These are phyloP conservation scores for Forsythia suspensa DNA, from an alignment of 257 asterid genomes.

Conservation along the genomic window DNA sequence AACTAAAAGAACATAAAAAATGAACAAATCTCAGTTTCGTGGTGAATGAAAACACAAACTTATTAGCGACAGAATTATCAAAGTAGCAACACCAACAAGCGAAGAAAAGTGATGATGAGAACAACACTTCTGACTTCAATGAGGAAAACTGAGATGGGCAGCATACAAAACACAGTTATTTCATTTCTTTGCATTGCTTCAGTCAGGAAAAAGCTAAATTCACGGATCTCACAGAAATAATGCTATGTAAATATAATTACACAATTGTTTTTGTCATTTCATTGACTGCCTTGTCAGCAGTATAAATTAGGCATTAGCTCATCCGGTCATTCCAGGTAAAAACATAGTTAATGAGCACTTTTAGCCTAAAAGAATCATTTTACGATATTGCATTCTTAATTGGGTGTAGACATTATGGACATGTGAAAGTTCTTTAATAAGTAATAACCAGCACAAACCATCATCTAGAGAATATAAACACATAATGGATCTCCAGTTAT, in stretches of 20 bases:
- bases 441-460: not conserved
- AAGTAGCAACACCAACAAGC: not conserved
- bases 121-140: not conserved
- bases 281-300: not conserved
- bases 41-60: not conserved
- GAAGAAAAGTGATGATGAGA: not conserved
- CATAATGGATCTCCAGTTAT: not conserved
- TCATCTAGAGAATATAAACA: not conserved
- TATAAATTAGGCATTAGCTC: not conserved
- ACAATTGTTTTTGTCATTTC: not conserved
- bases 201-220: not conserved
- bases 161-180: not conserved
- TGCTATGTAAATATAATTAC: not conserved
- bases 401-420: not conserved
- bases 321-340: not conserved
- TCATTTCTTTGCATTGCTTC: not conserved
- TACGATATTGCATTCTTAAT: not conserved
- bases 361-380: not conserved
- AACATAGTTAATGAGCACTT: not conserved
- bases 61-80: not conserved
- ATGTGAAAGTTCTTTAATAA: not conserved
- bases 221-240: not conserved
- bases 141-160: not conserved
- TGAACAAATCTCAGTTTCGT: not conserved
- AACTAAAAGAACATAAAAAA: not conserved